Evolutionary conservation across 768 basidiomycete species (phyloP), one percentile per base, ranked within the genome.

Genomic region (Neoboletus subvelutipes): DNA sequence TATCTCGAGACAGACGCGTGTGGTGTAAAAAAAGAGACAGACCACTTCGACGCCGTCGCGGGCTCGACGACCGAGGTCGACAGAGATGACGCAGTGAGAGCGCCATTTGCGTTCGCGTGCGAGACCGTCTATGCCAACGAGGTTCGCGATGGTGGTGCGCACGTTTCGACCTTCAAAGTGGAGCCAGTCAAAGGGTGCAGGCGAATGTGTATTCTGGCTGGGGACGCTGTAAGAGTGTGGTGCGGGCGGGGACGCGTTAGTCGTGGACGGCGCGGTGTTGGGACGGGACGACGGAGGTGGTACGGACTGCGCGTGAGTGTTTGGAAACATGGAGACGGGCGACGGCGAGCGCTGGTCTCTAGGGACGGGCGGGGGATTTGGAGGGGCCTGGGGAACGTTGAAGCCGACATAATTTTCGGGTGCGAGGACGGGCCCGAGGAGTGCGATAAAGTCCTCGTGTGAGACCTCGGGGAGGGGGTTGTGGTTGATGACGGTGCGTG

Each of bases 381-480:
- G 58, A 3, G 17, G 64, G 1, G 53, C 58, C 46, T 47, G 71
- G 39, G 29, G 66, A 48, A 20, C 60, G 43, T 13, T 59, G 58
- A 49, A 70, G 63, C 47, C 73, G n/a, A 72, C 63, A 54, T 86
- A 92, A 67, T 92, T 92, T 69, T 92, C 90, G 11, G 90, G 90
- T 0, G 85, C 88, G 22, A 93, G 81, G 24, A 92, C 69, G n/a
- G 91, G 91, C 0, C 90, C 90, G 1, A 92, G 77, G 45, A 90
- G 74, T 4, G 86, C 81, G 40, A 94, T 85, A 63, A 93, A 92
- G 64, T 94, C 91, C 59, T 92, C 91, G 61, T 93, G 91, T 0
- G 89, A 88, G 59, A 92, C 83, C 60, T 93, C 92, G 0, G 90
- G 92, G 9, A 94, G 78, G 2, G 92, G 90, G 62, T 93, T 93